These are phyloP conservation scores for Cyphellophora attinorum DNA, from an alignment of 2,329 filamentous ascomycete species.

Conservation along the genomic window DNA sequence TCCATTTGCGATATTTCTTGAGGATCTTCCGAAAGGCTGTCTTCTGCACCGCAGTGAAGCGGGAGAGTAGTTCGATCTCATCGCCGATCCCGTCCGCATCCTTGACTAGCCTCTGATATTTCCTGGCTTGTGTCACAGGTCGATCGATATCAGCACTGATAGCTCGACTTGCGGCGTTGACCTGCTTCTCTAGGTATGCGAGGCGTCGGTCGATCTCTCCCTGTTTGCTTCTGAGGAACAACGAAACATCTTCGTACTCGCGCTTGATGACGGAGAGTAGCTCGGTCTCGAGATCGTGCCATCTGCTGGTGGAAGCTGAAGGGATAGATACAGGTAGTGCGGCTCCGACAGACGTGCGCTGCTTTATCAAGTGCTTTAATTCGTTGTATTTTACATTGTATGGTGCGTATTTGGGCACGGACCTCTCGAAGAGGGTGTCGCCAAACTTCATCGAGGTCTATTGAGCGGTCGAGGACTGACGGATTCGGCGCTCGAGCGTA, in stretches of 20 bases:
- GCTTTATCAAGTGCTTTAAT: constrained; percentile 75
- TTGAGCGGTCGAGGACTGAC: no score
- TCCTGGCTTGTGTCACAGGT: constrained; percentile 19
- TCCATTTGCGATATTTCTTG: constrained; percentile 88
- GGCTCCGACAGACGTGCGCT: constrained; percentile 62
- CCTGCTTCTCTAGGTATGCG: constrained; percentile 29
- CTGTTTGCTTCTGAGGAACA: constrained; percentile 72
- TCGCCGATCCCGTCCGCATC: constrained; percentile 49
- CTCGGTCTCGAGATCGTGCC: constrained; percentile 58
- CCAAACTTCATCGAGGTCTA: constrained; percentile 74
- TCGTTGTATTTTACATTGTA: constrained; percentile 87
- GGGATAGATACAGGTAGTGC: constrained; percentile 63
- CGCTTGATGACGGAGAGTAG: constrained; percentile 61
- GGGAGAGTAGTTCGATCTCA: constrained; percentile 59
- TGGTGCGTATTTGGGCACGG: constrained; percentile 72
- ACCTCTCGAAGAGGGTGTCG: constrained; percentile 61
- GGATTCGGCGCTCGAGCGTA: no score
- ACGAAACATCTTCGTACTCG: constrained; percentile 67
- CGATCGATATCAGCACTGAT: constrained; percentile 7
- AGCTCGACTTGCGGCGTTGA: constrained; percentile 21
- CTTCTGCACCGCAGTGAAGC: constrained; percentile 65
- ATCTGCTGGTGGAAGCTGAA: constrained; percentile 50
- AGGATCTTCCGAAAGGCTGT: constrained; percentile 73
- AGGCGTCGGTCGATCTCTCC: constrained; percentile 66
- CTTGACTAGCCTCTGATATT: constrained; percentile 41